Conservation (phyloP, 2,329 filamentous ascomycete genomes). For the Arthrobotrys sinensis region DNA sequence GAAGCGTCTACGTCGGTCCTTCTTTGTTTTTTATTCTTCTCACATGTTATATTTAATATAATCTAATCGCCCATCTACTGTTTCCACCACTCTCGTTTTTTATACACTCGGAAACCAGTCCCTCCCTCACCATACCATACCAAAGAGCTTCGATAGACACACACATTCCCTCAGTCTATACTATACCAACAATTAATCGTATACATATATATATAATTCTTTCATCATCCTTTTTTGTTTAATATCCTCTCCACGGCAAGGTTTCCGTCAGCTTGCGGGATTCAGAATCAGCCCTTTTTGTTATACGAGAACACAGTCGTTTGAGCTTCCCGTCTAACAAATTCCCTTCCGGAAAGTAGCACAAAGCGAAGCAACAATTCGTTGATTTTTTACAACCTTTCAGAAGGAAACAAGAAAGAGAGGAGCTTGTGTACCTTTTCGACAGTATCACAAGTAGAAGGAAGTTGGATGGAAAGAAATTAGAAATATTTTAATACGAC, state of each 20-base stretch:
- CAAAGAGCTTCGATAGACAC: slow-evolving; percentile 46
- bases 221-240: slow-evolving; percentile 45
- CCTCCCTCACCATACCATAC: slow-evolving; percentile 45
- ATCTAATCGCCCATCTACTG: slow-evolving; percentile 57
- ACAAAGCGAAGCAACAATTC: slow-evolving; percentile 58
- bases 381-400: slow-evolving; percentile 53
- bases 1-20: slow-evolving; percentile 60
- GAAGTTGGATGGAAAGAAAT: slow-evolving; percentile 60
- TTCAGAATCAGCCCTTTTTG: slow-evolving; percentile 55
- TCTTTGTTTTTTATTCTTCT: slow-evolving; percentile 59
- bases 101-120: slow-evolving; percentile 56
- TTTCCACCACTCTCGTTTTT: slow-evolving; percentile 62
- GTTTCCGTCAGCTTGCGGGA: slow-evolving; percentile 54
- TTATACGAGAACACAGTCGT: slow-evolving; percentile 60
- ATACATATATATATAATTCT: slow-evolving; percentile 38
- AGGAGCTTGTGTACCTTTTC: slow-evolving; percentile 54
- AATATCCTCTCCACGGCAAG: slow-evolving; percentile 42
- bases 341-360: slow-evolving; percentile 60
- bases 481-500: slow-evolving; percentile 60
- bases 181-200: slow-evolving; percentile 36
- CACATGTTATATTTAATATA: slow-evolving; percentile 61
- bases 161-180: slow-evolving; percentile 49
- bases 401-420: slow-evolving; percentile 27
- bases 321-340: slow-evolving; percentile 58
- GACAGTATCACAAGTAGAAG: slow-evolving; percentile 58